Conservation (phyloP, 2,329 filamentous ascomycete species). For the Didymellaceae sp. region DNA sequence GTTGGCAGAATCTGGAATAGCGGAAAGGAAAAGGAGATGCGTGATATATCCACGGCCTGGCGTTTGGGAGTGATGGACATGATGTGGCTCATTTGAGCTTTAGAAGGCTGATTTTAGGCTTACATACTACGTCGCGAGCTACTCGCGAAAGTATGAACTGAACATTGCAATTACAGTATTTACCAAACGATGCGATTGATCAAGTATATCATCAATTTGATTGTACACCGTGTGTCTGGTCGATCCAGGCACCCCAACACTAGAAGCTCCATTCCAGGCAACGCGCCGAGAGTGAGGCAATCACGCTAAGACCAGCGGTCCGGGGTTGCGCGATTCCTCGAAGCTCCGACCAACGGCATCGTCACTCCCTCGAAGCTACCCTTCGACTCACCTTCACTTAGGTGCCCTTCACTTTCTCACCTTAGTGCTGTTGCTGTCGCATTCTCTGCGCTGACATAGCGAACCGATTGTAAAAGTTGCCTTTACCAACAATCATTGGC, state of each 20-base stretch:
- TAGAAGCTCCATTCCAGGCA: background rate
- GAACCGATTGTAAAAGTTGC: background rate
- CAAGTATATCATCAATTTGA: background rate
- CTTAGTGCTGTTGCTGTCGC: slow-evolving; percentile 4
- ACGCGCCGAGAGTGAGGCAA: slow-evolving; percentile 1
- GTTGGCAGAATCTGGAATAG: background rate
- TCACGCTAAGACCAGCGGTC: slow-evolving; percentile 8
- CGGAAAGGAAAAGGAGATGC: background rate
- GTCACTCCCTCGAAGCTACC: slow-evolving; percentile 12
- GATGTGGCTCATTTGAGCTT: slow-evolving; percentile 2
- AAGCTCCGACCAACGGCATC: slow-evolving; percentile 17
- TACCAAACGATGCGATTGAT: background rate
- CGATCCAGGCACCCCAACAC: background rate
- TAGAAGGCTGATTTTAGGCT: slow-evolving; percentile 2
- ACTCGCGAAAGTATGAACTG: background rate
- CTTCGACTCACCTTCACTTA: slow-evolving; percentile 1
- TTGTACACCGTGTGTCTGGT: background rate
- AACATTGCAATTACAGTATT: background rate
- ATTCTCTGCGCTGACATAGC: background rate
- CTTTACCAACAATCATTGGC: background rate
- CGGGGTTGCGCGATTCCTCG: slow-evolving; percentile 7
- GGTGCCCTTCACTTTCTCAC: slow-evolving; percentile 2
- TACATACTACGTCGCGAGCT: background rate
- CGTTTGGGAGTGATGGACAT: slow-evolving; percentile 16
- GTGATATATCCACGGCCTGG: slow-evolving; percentile 13